A percentile compares a stretch with the other conserved stretches of the same genome.
Conservation (phyloP, 352 stramenopile genomes). For the Globisporangium orthogonon region DNA sequence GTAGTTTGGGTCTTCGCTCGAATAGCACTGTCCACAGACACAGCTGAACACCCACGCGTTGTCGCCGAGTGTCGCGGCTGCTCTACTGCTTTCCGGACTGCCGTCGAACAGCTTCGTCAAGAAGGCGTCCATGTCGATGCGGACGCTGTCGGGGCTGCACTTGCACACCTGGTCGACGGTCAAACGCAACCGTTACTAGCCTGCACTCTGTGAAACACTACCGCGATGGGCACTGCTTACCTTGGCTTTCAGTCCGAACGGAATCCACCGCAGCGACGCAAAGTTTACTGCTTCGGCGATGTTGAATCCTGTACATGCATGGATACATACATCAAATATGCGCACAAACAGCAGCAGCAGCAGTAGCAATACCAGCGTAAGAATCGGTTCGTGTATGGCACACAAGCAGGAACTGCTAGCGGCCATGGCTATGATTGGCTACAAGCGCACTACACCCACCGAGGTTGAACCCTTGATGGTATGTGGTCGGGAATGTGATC, state of each 20-base stretch:
- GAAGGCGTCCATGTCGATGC: conserved; percentile 85
- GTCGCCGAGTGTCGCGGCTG: conserved; percentile 31
- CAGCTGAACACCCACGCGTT: conserved; percentile 77
- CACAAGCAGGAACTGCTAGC: background rate
- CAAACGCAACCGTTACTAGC: background rate
- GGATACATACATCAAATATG: too few species aligned
- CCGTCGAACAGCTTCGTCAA: conserved; percentile 63
- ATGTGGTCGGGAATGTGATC: conserved; percentile 88
- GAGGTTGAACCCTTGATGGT: conserved; percentile 89
- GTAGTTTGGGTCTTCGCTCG: conserved; percentile 39
- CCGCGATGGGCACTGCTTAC: conserved; percentile 15
- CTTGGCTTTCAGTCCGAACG: conserved; percentile 70
- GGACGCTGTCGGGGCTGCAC: conserved; percentile 74
- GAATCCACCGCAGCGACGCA: conserved; percentile 80
- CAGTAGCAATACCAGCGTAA: background rate
- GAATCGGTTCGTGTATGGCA: background rate
- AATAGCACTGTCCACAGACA: conserved; percentile 54
- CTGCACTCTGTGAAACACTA: background rate
- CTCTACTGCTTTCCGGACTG: conserved; percentile 11
- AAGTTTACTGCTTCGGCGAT: conserved; percentile 91
- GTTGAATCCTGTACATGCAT: conserved; percentile 68
- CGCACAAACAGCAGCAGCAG: too few species aligned
- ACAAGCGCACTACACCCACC: conserved; percentile 54
- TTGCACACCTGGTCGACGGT: conserved; percentile 55
- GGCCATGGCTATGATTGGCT: conserved; percentile 17